phyloP scores from a whole-genome alignment of 345 rosid species.

The Lenwebbia sp. region DNA sequence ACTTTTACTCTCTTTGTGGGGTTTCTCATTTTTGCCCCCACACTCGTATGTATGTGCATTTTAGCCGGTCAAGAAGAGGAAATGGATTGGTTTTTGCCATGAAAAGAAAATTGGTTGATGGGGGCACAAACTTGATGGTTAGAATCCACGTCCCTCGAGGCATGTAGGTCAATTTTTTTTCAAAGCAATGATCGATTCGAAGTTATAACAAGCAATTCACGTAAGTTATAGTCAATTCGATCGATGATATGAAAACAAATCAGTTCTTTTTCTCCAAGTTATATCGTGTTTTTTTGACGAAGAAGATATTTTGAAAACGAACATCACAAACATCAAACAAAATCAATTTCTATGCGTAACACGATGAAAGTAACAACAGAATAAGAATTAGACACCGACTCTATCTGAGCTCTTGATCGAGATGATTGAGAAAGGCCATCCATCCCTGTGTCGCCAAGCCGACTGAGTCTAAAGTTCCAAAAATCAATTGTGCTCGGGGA shows the following conservation, averaged over 20 bases:
- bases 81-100: neutral
- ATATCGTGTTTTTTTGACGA: neutral
- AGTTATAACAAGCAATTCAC: neutral
- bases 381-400: neutral
- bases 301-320: neutral
- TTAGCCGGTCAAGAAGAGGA: neutral
- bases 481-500: neutral
- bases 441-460: no score
- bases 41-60: neutral
- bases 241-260: neutral
- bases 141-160: neutral
- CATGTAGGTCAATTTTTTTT: neutral
- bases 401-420: neutral
- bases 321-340: neutral
- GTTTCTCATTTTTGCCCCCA: neutral
- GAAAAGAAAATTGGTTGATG: no score
- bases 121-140: no score
- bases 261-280: fast-evolving
- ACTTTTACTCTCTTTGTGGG: neutral
- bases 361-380: neutral
- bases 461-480: neutral
- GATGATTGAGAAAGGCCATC: no score
- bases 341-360: neutral
- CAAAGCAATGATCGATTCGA: neutral
- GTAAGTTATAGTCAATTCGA: neutral